Evolutionary conservation across 148 eudicot species (phyloP).

Genomic region (Rhododendron kiyosumense): DNA sequence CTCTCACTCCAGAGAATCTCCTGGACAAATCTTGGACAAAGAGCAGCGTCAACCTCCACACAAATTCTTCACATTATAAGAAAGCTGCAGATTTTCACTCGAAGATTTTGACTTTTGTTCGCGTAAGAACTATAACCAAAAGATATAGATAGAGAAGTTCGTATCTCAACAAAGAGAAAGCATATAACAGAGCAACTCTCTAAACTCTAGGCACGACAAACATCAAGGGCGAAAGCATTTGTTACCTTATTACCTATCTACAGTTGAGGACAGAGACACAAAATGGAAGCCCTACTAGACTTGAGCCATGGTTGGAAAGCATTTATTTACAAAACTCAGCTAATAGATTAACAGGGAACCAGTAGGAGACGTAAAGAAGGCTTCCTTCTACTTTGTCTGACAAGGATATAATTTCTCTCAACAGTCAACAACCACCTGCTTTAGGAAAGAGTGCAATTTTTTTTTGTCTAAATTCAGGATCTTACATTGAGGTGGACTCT

Average conservation of each 20-base stretch:
- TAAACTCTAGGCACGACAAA: not conserved
- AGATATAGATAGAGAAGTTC: not conserved
- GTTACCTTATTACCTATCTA: not conserved
- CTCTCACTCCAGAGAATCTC: not conserved
- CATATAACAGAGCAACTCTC: not conserved
- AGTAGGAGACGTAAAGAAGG: not conserved
- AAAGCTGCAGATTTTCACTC: not conserved
- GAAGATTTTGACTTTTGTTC: not conserved
- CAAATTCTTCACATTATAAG: not conserved
- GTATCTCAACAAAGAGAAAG: not conserved
- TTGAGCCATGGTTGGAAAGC: not conserved
- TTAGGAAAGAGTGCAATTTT: not conserved
- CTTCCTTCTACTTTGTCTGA: not conserved
- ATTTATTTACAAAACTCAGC: not conserved
- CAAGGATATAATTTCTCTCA: not conserved
- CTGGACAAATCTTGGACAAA: not conserved
- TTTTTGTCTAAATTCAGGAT: not conserved
- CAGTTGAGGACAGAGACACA: not conserved
- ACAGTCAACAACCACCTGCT: not conserved
- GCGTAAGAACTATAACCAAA: not conserved
- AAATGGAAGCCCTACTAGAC: not conserved
- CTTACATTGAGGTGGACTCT: not conserved
- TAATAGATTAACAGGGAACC: not conserved
- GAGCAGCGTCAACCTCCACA: not conserved
- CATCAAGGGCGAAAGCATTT: not conserved